phyloP scores from a whole-genome alignment of 2,329 filamentous ascomycete species.

The Colletotrichum orbiculare region DNA sequence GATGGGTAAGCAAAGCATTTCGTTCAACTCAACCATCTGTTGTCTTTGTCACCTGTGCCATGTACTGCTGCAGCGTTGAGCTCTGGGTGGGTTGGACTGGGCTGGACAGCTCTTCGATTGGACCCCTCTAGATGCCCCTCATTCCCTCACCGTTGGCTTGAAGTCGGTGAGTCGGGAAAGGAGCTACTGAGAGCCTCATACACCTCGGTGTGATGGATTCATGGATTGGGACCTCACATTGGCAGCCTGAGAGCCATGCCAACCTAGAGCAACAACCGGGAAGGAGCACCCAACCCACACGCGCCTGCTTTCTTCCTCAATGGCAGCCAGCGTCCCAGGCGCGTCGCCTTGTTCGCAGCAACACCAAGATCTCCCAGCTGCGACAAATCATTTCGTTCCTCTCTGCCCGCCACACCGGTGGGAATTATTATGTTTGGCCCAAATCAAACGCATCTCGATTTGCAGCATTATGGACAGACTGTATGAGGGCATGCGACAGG shows the following conservation, averaged over 20 bases:
- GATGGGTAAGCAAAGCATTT: constrained; percentile 77
- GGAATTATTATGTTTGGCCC: no score
- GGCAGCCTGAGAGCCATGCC: neutral
- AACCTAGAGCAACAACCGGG: neutral
- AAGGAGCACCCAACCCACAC: constrained; percentile 12
- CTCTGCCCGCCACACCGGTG: neutral
- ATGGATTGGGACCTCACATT: neutral
- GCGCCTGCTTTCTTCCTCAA: constrained; percentile 10
- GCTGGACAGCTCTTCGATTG: no score
- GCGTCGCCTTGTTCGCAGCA: no score
- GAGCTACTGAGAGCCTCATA: neutral
- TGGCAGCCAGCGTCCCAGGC: no score
- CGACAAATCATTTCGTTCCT: constrained; percentile 3
- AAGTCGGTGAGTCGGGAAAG: constrained; percentile 1
- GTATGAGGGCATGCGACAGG: constrained; percentile 29
- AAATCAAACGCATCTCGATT: neutral
- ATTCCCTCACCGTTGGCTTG: constrained; percentile 11
- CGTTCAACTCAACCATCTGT: neutral
- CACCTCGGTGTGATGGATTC: constrained; percentile 14
- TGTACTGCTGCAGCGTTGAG: neutral
- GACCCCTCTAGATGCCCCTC: constrained; percentile 14
- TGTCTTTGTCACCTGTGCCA: constrained; percentile 4
- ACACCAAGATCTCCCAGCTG: constrained; percentile 1
- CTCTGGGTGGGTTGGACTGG: neutral
- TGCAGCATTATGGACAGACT: constrained; percentile 3